Base-by-base conservation (phyloP, 495 filamentous ascomycete species). In the Rhypophila decipiens region DNA sequence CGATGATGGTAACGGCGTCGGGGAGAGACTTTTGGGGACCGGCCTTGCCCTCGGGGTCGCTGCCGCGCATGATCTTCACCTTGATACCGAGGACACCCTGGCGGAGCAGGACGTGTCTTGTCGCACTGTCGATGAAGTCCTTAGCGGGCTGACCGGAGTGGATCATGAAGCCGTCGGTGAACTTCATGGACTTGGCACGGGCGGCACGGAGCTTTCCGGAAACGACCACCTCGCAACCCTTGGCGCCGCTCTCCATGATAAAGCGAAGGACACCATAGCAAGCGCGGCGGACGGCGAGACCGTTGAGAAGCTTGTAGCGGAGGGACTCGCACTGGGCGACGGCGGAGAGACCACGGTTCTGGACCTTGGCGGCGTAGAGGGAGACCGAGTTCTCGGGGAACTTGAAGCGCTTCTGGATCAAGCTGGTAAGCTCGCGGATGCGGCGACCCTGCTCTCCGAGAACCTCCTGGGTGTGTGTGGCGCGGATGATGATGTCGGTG, bases 111-210 rank as follows among this genome's bases (percentile, higher is more conserved):
- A 98, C 93, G 87, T 98, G 93, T 60, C 93, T 91, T 60, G 90
- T 96, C 52, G 93, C 94, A 64, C 75, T 81, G 80, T 98, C 93
- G 73, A 98, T 98, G 80, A 98, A 98, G 76, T 98, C 93, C 75
- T 93, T 90, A 61, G 93, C 94, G 59, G 93, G 93, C 68, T 97
- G 93, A 77, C 93, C 93, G 67, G 93, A 97, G 87, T 98, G 93
- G 80, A 98, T 98, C 93, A 98, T 98, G 88, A 98, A 98, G 65
- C 93, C 93, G 70, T 98, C 93, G 69, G 93, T 98, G 84, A 98
- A 98, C 83, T 98, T 98, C 93, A 98, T 98, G 79, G 82, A 87
- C 87, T 98, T 98, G 68, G 93, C 93, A 80, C 93, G 87, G 60
- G 93, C 93, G 73, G 93, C 93, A 64, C 93, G 84, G 55, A 98